Evolutionary conservation across 495 filamentous ascomycete species (phyloP).

Genomic region (Aspergillus coremiiformis): DNA sequence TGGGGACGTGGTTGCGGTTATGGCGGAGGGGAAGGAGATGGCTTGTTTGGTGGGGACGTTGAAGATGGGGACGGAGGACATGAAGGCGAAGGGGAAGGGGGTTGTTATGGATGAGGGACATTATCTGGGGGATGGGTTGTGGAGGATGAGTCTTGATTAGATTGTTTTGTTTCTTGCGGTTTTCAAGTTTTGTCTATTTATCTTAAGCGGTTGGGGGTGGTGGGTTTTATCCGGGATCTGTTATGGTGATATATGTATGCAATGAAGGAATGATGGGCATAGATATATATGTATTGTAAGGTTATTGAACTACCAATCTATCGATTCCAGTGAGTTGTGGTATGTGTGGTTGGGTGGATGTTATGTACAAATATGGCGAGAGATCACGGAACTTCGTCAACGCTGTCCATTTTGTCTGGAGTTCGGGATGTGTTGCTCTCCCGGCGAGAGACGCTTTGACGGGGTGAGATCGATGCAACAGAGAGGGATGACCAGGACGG

Average conservation of each 20-base stretch:
- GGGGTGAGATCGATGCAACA: constrained; percentile 23
- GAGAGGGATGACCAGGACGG: constrained; percentile 37
- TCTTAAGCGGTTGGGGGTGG: too few relatives aligned
- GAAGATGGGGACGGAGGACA: constrained; percentile 83
- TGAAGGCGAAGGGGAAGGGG: constrained; percentile 87
- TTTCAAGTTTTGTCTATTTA: not conserved
- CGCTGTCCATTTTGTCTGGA: constrained; percentile 15
- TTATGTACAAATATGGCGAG: constrained; percentile 1
- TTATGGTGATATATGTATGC: not conserved
- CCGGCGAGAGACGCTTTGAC: constrained; percentile 2
- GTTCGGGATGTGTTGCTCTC: not conserved
- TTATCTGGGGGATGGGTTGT: constrained; percentile 91
- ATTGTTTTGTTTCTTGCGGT: not conserved
- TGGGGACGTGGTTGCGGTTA: constrained; percentile 76
- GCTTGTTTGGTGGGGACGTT: constrained; percentile 82
- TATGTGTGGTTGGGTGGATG: not conserved
- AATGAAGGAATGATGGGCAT: constrained; percentile 1
- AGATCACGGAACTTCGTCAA: constrained; percentile 16
- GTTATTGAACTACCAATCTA: too few relatives aligned
- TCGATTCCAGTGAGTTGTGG: not conserved
- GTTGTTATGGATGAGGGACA: constrained; percentile 87
- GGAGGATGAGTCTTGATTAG: constrained; percentile 69
- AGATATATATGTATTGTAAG: not conserved
- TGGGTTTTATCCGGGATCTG: too few relatives aligned
- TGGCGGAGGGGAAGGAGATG: constrained; percentile 89